These are phyloP conservation scores for Penicillium hordei DNA, from an alignment of 2,329 filamentous ascomycete genomes.

Conservation along the genomic window DNA sequence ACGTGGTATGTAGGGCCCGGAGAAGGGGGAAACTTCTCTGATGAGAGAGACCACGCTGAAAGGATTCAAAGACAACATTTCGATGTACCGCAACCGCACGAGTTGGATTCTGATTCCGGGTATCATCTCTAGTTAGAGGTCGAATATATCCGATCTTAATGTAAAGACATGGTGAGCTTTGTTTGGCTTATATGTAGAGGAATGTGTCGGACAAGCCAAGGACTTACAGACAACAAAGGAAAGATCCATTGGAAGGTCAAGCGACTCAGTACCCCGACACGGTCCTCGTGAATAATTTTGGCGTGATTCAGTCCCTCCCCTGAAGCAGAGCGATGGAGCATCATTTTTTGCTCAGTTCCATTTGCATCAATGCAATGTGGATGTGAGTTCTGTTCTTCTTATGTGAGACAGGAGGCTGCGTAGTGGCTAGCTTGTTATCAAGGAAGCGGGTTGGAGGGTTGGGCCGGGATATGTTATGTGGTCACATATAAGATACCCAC, in stretches of 20 bases:
- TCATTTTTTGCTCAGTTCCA: background rate
- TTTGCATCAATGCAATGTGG: background rate
- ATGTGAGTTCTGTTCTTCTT: background rate
- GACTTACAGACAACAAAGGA: background rate
- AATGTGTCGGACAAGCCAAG: background rate
- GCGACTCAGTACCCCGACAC: background rate
- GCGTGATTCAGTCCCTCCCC: background rate
- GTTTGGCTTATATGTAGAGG: background rate
- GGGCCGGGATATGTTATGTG: too few relatives aligned
- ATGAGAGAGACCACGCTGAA: background rate
- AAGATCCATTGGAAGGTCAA: background rate
- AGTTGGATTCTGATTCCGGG: background rate
- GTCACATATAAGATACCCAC: too few relatives aligned
- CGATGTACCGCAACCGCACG: background rate
- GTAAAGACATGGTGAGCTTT: background rate
- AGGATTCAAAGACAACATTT: background rate
- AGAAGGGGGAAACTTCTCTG: background rate
- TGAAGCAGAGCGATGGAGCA: background rate
- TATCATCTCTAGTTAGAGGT: background rate
- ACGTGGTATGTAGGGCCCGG: background rate
- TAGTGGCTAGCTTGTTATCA: background rate
- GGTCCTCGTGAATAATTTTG: background rate
- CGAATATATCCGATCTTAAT: background rate
- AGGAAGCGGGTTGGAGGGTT: background rate
- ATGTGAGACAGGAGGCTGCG: background rate